These are phyloP conservation scores for Spencermartinsiella europaea DNA, from an alignment of 805 yeast species.

Conservation along the genomic window DNA sequence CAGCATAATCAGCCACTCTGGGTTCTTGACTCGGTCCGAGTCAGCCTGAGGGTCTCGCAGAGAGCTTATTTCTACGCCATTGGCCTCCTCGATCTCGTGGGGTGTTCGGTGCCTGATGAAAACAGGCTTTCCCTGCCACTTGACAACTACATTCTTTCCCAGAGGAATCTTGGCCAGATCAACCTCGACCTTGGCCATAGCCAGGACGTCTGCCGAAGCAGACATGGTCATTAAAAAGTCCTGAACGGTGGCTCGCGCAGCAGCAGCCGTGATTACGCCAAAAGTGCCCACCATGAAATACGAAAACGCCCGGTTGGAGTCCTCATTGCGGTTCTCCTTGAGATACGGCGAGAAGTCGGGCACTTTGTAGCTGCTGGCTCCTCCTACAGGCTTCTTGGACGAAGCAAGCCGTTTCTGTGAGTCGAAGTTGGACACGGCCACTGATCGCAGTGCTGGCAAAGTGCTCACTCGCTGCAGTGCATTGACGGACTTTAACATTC, in stretches of 20 bases:
- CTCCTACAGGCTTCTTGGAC: slow-evolving; percentile 22
- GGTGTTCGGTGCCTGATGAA: slow-evolving; percentile 98
- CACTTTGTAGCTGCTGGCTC: slow-evolving; percentile 75
- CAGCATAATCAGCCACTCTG: slow-evolving; percentile 98
- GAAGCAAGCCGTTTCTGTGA: slow-evolving; percentile 5
- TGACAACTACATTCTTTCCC: slow-evolving; percentile 96
- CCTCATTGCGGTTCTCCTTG: slow-evolving; percentile 64
- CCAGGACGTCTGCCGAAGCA: slow-evolving; percentile 98
- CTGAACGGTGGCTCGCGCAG: slow-evolving; percentile 91
- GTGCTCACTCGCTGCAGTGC: not conserved
- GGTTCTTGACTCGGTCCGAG: slow-evolving; percentile 88
- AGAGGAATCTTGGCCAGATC: slow-evolving; percentile 89
- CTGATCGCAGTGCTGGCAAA: not conserved
- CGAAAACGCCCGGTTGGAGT: slow-evolving; percentile 77
- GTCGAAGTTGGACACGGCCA: not conserved
- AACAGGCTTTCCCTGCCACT: slow-evolving; percentile 99
- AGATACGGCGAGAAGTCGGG: slow-evolving; percentile 85
- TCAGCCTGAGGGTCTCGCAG: slow-evolving; percentile 96
- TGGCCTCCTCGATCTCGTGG: slow-evolving; percentile 92
- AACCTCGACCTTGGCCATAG: slow-evolving; percentile 99
- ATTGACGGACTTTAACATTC: not conserved
- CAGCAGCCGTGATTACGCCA: slow-evolving; percentile 86
- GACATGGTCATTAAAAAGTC: slow-evolving; percentile 89
- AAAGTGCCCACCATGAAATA: slow-evolving; percentile 97
- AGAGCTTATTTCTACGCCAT: slow-evolving; percentile 62